A percentile compares a stretch with the other conserved stretches of the same genome.
phyloP scores from a whole-genome alignment of 441 rosid species.

The Biscutella laevigata region DNA sequence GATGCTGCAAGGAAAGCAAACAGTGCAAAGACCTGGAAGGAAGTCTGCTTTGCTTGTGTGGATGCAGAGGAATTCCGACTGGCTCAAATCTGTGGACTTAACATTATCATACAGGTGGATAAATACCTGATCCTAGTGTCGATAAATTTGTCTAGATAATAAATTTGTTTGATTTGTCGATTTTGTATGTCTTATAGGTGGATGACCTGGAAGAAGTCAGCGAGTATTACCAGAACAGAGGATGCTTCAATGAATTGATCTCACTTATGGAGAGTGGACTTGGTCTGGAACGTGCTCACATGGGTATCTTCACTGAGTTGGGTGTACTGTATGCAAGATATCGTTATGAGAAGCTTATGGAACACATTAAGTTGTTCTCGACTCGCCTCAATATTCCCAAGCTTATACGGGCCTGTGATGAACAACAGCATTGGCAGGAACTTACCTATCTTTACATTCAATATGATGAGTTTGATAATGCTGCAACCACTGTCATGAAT shows the following conservation, averaged over 20 bases:
- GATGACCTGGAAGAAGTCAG: constrained; percentile 99
- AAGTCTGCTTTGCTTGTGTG: constrained; percentile 99
- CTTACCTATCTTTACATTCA: constrained; percentile 86
- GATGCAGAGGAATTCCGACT: constrained; percentile 99
- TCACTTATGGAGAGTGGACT: constrained; percentile 99
- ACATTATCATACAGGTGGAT: constrained; percentile 83
- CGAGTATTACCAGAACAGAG: constrained; percentile 96
- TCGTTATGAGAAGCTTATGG: constrained; percentile 96
- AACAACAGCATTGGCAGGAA: constrained; percentile 97
- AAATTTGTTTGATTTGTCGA: background rate
- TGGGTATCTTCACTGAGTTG: constrained; percentile 99
- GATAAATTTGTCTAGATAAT: background rate
- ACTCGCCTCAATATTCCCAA: constrained; percentile 98
- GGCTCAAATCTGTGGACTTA: constrained; percentile 98
- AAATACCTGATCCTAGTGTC: background rate
- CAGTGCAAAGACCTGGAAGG: constrained; percentile 99
- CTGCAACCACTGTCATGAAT: constrained; percentile 98
- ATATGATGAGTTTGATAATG: constrained; percentile 95
- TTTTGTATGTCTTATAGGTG: constrained; percentile 42
- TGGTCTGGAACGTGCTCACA: constrained; percentile 98
- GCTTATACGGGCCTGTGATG: constrained; percentile 97
- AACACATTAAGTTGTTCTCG: constrained; percentile 94
- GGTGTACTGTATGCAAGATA: constrained; percentile 99
- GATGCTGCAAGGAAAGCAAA: constrained; percentile 99
- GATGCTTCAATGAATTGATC: constrained; percentile 91